Evolutionary conservation across 2,329 filamentous ascomycete species (phyloP).

Genomic region (Cordyceps javanica): DNA sequence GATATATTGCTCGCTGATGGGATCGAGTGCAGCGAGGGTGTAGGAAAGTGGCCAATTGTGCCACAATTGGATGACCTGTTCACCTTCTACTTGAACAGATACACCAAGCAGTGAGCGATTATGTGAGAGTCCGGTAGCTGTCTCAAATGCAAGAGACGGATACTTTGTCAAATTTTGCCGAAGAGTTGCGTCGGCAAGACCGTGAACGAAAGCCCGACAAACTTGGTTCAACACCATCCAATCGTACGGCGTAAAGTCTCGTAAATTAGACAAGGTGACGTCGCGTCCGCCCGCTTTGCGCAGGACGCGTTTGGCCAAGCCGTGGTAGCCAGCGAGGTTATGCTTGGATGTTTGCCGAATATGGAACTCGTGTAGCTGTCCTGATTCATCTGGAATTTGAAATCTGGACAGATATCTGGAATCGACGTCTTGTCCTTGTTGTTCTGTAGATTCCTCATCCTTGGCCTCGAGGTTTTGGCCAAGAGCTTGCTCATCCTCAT

Average conservation of each 20-base stretch:
- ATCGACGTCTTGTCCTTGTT: constrained; percentile 1
- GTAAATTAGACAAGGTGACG: constrained; percentile 39
- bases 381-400: constrained; percentile 17
- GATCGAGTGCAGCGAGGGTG: constrained; percentile 15
- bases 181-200: constrained; percentile 43
- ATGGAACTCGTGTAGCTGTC: constrained; percentile 20
- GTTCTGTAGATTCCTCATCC: constrained; percentile 19
- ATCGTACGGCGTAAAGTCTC: constrained; percentile 38
- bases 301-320: constrained; percentile 42
- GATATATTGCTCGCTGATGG: constrained; percentile 30
- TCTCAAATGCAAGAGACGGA: constrained; percentile 39
- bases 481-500: constrained; percentile 28
- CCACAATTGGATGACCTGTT: constrained; percentile 44
- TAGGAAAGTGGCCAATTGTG: constrained; percentile 23
- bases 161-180: constrained; percentile 38
- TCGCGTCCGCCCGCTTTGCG: constrained; percentile 45
- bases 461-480: constrained; percentile 18
- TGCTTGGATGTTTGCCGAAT: constrained; percentile 38
- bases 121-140: constrained; percentile 20
- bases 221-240: constrained; percentile 45
- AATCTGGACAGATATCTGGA: constrained; percentile 15
- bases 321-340: constrained; percentile 41
- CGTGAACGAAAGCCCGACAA: constrained; percentile 47
- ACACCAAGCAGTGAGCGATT: constrained; percentile 48
- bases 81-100: constrained; percentile 50